phyloP scores from a whole-genome alignment of 1,284 basidiomycete species.

The Mycosarcoma mackinlayi region DNA sequence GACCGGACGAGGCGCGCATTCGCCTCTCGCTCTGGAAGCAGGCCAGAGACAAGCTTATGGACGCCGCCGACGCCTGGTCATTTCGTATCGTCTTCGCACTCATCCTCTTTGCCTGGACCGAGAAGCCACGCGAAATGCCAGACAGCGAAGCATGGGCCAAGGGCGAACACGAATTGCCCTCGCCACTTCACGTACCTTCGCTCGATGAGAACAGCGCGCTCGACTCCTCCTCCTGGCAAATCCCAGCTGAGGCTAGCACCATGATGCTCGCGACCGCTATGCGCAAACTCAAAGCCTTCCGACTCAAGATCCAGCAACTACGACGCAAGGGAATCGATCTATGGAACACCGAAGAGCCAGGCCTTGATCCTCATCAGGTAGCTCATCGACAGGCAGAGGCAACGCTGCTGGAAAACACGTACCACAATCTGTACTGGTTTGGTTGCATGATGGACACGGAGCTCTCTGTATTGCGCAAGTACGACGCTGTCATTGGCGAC shows the following conservation, averaged over 20 bases:
- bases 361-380: constrained; percentile 17
- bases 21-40: constrained; percentile 38
- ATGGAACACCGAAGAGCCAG: constrained; percentile 26
- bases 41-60: constrained; percentile 46
- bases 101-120: constrained; percentile 48
- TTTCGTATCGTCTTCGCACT: constrained; percentile 46
- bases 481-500: constrained; percentile 40
- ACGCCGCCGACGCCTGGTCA: constrained; percentile 36
- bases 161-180: constrained; percentile 17
- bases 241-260: constrained; percentile 35
- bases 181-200: constrained; percentile 26
- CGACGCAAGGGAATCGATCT: constrained; percentile 37
- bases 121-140: constrained; percentile 40
- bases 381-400: constrained; percentile 20
- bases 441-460: constrained; percentile 44
- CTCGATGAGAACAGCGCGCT: constrained; percentile 44
- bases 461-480: constrained; percentile 32
- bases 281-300: constrained; percentile 41
- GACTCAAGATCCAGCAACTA: constrained; percentile 36
- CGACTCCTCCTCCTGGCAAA: constrained; percentile 39
- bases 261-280: constrained; percentile 49
- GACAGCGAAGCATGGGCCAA: constrained; percentile 22
- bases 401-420: constrained; percentile 36
- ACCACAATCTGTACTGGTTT: constrained; percentile 43
- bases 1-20: constrained; percentile 33